Evolutionary conservation across 208 protist species (phyloP), one percentile per base, ranked within the genome.

Genomic region (Trypanosoma boissoni): DNA sequence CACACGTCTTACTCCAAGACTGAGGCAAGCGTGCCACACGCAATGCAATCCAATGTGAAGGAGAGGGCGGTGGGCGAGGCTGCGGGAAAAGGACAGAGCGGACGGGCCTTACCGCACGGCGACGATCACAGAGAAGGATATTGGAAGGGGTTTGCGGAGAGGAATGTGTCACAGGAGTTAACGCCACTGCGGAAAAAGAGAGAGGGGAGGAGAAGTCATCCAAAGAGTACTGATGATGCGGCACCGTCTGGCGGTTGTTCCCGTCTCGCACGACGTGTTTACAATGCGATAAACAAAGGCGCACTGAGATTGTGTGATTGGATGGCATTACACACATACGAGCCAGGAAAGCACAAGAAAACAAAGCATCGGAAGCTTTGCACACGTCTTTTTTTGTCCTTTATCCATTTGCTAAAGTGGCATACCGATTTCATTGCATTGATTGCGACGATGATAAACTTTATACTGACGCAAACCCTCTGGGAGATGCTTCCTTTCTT

Each of bases 401-500:
- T 56, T 18, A 51, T 70, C 42, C 69, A 63, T 24, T 68, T 70
- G 8, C 44, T 54, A 16, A 64, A 80, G 52, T 59, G 70, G 2
- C 73, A 83, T 66, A 83, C 76, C 0, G 42, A 50, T 3, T 42
- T 83, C 2, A 27, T 57, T 2, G 57, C 79, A 24, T 55, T 83
- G n/a, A 24, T 66, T 20, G 53, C 62, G 21, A 49, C 62, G 12
- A 48, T 79, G 36, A 51, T 43, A 27, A 75, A 81, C 53, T 64
- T 74, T 41, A 61, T 87, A 37, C 23, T 78, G n/a, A 81, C 76
- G 14, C 64, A 63, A 29, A 73, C 68, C 34, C 8, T 76, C 28
- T 87, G 74, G 69, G 80, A 87, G 46, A 42, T 83, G 1, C 0
- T 66, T 2, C 73, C 68, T 1, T 72, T 83, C 28, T 72, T 53